phyloP scores from a whole-genome alignment of 495 filamentous ascomycete genomes.

The Penicillium cosmopolitanum region DNA sequence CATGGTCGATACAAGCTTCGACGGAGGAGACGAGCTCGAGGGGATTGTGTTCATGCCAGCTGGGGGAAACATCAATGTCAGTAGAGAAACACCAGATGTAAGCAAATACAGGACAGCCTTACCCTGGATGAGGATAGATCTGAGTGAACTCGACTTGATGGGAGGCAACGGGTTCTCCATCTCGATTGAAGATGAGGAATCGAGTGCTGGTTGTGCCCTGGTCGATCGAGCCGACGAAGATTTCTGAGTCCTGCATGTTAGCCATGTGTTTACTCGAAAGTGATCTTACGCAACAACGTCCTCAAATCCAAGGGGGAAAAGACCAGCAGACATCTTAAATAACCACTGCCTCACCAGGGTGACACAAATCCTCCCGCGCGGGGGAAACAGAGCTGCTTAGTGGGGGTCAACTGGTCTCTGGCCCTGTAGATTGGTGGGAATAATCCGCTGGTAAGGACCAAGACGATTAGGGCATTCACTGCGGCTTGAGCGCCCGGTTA shows the following conservation, averaged over 20 bases:
- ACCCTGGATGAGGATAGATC: slow-evolving; percentile 89
- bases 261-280: not conserved
- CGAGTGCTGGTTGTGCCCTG: slow-evolving; percentile 93
- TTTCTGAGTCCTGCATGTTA: slow-evolving; percentile 34
- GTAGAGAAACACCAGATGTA: not conserved
- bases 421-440: slow-evolving; percentile 28
- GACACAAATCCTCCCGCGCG: slow-evolving; percentile 17
- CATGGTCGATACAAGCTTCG: slow-evolving; percentile 79
- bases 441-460: not conserved
- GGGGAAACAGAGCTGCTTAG: not conserved
- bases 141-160: slow-evolving; percentile 93
- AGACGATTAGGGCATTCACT: not conserved
- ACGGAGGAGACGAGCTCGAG: slow-evolving; percentile 78
- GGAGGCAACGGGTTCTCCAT: slow-evolving; percentile 77
- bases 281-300: not conserved
- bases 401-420: not conserved
- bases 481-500: slow-evolving; percentile 20
- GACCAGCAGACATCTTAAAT: slow-evolving; percentile 17
- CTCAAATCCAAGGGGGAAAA: not conserved
- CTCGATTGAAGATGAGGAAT: slow-evolving; percentile 85
- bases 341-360: slow-evolving; percentile 10
- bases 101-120: slow-evolving; percentile 30
- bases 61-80: slow-evolving; percentile 32
- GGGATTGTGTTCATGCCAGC: slow-evolving; percentile 95
- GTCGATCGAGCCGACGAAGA: slow-evolving; percentile 76